Percentiles rank a stretch among this genome's conserved stretches.
phyloP scores from a whole-genome alignment of 1,139 yeast genomes.

The Suhomyces choctaworum region DNA sequence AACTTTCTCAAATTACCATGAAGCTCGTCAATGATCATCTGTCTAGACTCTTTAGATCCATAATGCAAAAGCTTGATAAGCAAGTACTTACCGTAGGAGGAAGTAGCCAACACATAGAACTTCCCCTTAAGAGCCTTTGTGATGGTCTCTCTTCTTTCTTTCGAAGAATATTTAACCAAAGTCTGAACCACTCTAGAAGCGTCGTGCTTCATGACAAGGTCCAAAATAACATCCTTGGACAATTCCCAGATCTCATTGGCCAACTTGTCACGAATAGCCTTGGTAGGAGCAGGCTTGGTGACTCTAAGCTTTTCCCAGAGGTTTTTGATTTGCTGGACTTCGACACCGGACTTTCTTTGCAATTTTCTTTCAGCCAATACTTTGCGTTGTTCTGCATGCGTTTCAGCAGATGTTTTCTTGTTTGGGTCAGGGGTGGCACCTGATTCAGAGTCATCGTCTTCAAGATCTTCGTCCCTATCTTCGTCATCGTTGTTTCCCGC shows the following conservation, averaged over 20 bases:
- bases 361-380: slow-evolving; percentile 79
- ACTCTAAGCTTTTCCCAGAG: slow-evolving; percentile 93
- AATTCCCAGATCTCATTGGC: slow-evolving; percentile 85
- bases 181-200: slow-evolving; percentile 97
- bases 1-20: slow-evolving; percentile 89
- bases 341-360: slow-evolving; percentile 80
- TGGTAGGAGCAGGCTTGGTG: slow-evolving; percentile 78
- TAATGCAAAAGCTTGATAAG: slow-evolving; percentile 88
- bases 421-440: slow-evolving; percentile 41
- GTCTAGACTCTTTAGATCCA: slow-evolving; percentile 81
- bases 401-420: slow-evolving; percentile 60
- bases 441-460: slow-evolving; percentile 18
- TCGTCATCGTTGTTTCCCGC: slow-evolving; percentile 21
- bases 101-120: slow-evolving; percentile 81
- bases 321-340: slow-evolving; percentile 81
- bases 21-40: slow-evolving; percentile 73
- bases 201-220: slow-evolving; percentile 91
- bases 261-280: slow-evolving; percentile 72
- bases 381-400: slow-evolving; percentile 83
- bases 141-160: slow-evolving; percentile 74
- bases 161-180: slow-evolving; percentile 79
- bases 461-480: slow-evolving; percentile 20
- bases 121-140: slow-evolving; percentile 71
- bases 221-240: slow-evolving; percentile 73
- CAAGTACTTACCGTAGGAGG: slow-evolving; percentile 90